Conservation (phyloP, 1,139 yeast genomes). For the Trichomonascaceae sp. region DNA sequence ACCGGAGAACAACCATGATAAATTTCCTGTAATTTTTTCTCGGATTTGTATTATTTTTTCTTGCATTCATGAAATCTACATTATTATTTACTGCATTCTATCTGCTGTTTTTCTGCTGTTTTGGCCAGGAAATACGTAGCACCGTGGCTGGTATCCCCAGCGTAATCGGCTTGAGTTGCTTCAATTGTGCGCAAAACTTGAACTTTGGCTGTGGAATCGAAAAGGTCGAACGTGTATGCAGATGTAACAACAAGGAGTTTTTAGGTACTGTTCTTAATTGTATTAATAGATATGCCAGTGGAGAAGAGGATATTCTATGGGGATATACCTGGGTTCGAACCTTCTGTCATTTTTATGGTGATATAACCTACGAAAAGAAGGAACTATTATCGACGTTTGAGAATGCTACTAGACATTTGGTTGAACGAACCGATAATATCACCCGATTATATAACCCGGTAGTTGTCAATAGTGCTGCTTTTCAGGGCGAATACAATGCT, state of each 20-base stretch:
- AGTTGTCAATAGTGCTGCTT: slow-evolving; percentile 12
- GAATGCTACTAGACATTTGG: slow-evolving; percentile 10
- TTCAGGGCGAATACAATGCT: slow-evolving; percentile 15
- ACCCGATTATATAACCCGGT: slow-evolving; percentile 10
- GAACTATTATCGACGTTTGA: slow-evolving; percentile 15
- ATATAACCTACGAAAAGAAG: slow-evolving; percentile 10
- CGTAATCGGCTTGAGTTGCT: slow-evolving; percentile 22
- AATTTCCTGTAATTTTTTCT: neutral
- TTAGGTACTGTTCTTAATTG: slow-evolving; percentile 23
- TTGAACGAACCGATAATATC: slow-evolving; percentile 8
- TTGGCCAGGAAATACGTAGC: slow-evolving; percentile 4
- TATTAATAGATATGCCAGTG: slow-evolving; percentile 17
- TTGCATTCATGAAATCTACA: neutral
- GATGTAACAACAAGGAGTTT: slow-evolving; percentile 19
- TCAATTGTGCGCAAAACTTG: slow-evolving; percentile 23
- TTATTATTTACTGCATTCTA: neutral
- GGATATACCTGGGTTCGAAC: slow-evolving; percentile 19
- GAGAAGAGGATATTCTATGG: slow-evolving; percentile 18
- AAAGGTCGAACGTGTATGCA: slow-evolving; percentile 13
- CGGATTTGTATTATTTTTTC: neutral
- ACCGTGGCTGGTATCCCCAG: slow-evolving; percentile 21
- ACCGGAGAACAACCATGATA: slow-evolving; percentile 3
- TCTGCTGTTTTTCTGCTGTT: neutral
- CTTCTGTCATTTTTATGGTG: slow-evolving; percentile 18
- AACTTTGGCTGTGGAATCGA: slow-evolving; percentile 20